phyloP scores from a whole-genome alignment of 2,329 filamentous ascomycete genomes.

The Claviceps africana region DNA sequence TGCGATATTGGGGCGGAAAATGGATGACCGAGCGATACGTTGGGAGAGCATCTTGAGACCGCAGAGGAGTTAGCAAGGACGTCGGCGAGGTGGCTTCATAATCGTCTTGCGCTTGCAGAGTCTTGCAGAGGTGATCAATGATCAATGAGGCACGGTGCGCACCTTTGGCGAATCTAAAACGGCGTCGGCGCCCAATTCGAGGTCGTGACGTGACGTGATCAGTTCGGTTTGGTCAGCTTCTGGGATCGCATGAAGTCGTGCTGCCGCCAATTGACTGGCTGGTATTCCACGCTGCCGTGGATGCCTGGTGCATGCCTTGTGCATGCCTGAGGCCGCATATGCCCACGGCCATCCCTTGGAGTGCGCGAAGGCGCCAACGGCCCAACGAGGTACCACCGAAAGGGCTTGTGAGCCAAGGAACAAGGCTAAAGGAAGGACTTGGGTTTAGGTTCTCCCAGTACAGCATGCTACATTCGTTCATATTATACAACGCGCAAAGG shows the following conservation, averaged over 20 bases:
- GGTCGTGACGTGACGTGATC: constrained; percentile 8
- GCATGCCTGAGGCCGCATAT: too few relatives aligned
- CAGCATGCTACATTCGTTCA: too few relatives aligned
- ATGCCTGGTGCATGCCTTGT: background rate
- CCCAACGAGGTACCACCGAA: too few relatives aligned
- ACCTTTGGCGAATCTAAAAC: constrained; percentile 16
- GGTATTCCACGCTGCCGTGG: background rate
- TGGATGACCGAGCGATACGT: constrained; percentile 39
- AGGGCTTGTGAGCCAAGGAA: too few relatives aligned
- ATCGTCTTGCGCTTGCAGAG: background rate
- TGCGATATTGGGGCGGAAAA: constrained; percentile 29
- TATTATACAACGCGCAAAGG: too few relatives aligned
- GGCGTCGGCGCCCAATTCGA: constrained; percentile 23
- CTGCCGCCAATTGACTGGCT: background rate
- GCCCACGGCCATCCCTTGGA: too few relatives aligned
- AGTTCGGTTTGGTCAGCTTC: background rate
- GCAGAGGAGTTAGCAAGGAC: constrained; percentile 2
- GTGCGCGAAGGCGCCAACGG: too few relatives aligned
- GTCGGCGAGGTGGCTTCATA: background rate
- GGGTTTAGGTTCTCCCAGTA: too few relatives aligned
- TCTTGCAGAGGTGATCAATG: background rate
- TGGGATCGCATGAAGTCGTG: background rate
- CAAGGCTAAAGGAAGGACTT: too few relatives aligned
- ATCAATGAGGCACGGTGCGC: background rate
- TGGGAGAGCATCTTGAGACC: constrained; percentile 43